Evolutionary conservation across 2,329 filamentous ascomycete genomes (phyloP), one percentile per base, ranked within the genome.

Genomic region (Alternaria ethzedia): DNA sequence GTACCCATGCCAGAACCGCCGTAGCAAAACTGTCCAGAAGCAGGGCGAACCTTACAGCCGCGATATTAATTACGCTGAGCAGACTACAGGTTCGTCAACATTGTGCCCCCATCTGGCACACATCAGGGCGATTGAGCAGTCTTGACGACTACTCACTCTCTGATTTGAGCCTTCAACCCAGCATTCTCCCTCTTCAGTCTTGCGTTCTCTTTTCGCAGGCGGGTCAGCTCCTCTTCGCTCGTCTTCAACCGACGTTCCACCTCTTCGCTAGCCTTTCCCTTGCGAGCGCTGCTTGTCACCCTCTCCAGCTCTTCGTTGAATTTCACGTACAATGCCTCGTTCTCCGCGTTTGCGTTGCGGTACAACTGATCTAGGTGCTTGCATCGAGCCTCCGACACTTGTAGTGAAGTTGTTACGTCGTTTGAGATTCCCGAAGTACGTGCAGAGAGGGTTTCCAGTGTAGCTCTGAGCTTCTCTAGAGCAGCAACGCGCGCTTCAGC

Each of bases 301-400:
- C 91, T 93, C 71, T 88, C 91, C 51, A 98, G 83, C 81, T 97
- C 95, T n/a, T 89, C 88, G 74, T 97, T 97, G 83, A 97, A 97
- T 64, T 90, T 90, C 69, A 95, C 91, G 79, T 97, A 97, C 59
- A 98, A 84, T 28, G 95, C 87, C 81, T 97, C 94, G 72, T 97
- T 98, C 83, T 98, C 95, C 0, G 93, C 92, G 71, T 90, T 93
- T 15, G 90, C 88, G 75, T 97, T 93, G 68, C 93, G 91, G 82
- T 96, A 97, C 55, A 97, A 83, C 80, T 96, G 92, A 77, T 97
- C 94, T 57, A 97, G 88, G 44, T 91, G 91, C 71, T 90, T 91
- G 63, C 90, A 90, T 72, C 96, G 94, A 63, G 86, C 87, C 77
- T 97, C 94, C 13, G 88, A 89, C 2, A 93, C 89, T 71, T 88